A percentile compares a stretch with the other conserved stretches of the same genome.
These are phyloP conservation scores for Flaveria linearis DNA, from an alignment of 129 eudicot genomes.

Conservation along the genomic window DNA sequence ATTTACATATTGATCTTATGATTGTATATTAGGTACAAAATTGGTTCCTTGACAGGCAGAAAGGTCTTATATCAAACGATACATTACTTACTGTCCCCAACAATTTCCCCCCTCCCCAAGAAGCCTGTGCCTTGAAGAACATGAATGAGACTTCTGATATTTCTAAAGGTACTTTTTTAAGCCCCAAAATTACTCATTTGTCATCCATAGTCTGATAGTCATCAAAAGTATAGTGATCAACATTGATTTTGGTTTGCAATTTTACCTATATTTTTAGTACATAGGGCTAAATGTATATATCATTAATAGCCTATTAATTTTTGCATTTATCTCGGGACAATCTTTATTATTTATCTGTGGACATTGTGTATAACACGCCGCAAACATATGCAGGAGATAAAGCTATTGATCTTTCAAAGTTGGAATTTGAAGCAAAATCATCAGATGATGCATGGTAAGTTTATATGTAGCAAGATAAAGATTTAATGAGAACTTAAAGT, in stretches of 20 bases:
- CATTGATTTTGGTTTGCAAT: not conserved
- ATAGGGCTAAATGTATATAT: conserved; percentile 9
- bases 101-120: conserved; percentile 35
- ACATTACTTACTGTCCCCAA: conserved; percentile 28
- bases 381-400: conserved; percentile 47
- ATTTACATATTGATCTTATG: not conserved
- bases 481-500: not conserved
- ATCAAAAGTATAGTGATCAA: not conserved
- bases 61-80: conserved; percentile 35
- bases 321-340: not conserved
- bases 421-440: conserved; percentile 90
- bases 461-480: conserved; percentile 21
- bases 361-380: not conserved
- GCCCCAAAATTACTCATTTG: not conserved
- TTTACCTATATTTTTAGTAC: not conserved
- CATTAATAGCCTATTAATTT: not conserved
- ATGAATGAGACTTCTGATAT: conserved; percentile 33
- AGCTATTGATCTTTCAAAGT: conserved; percentile 46
- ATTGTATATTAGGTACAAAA: conserved; percentile 48
- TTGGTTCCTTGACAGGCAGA: conserved; percentile 64
- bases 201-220: not conserved
- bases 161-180: conserved; percentile 41
- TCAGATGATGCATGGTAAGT: conserved; percentile 87
- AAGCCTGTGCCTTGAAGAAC: conserved; percentile 36
- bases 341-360: not conserved